Evolutionary conservation across 23 red algal species (phyloP).

Genomic region (Gracilaria vermiculophylla): DNA sequence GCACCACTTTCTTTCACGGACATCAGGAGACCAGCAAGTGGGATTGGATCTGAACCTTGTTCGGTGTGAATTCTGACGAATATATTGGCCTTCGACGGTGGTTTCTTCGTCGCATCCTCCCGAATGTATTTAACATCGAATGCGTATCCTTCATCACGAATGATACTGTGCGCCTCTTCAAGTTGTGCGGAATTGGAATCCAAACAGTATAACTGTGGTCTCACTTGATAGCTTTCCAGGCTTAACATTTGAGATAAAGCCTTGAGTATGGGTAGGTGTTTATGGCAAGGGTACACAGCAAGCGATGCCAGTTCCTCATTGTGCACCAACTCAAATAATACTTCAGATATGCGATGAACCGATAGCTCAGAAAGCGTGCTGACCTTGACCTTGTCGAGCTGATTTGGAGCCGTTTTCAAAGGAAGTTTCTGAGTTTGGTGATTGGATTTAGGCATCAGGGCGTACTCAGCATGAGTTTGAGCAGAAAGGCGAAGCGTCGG

Average conservation of each 20-base stretch:
- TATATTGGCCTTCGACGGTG: neutral
- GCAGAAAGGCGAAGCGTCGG: neutral
- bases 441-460: neutral
- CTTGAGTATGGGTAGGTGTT: neutral
- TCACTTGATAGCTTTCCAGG: neutral
- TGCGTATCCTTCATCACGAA: neutral
- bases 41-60: neutral
- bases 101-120: neutral
- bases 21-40: neutral
- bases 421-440: neutral
- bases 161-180: neutral
- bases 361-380: neutral
- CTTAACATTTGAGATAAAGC: neutral
- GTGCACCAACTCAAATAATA: constrained; percentile 9
- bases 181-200: neutral
- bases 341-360: neutral
- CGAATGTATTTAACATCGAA: neutral
- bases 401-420: neutral
- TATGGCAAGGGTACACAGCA: neutral
- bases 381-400: neutral
- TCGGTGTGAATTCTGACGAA: neutral
- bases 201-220: neutral
- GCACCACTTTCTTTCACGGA: neutral
- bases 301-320: neutral
- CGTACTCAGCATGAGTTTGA: neutral